Evolutionary conservation across 352 stramenopile genomes (phyloP).

Genomic region (Globisporangium spinosum): DNA sequence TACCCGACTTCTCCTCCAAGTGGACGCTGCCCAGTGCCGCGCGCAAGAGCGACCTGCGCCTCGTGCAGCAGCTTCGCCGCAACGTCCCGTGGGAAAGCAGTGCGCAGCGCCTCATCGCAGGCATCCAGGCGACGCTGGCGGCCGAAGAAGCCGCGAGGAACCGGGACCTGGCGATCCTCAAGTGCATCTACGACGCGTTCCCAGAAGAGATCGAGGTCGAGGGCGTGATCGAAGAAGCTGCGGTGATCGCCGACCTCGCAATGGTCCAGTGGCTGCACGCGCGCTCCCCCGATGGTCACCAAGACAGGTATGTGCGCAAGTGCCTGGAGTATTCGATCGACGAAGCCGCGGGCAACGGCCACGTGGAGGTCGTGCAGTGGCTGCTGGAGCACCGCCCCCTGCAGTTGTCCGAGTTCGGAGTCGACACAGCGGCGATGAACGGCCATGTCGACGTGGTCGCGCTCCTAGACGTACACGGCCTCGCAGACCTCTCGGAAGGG

Average conservation of each 20-base stretch:
- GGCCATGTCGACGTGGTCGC: slow-evolving; percentile 10
- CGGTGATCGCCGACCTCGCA: slow-evolving; percentile 7
- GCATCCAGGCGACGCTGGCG: slow-evolving; percentile 10
- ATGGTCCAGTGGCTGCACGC: slow-evolving; percentile 20
- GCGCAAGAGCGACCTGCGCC: slow-evolving; percentile 11
- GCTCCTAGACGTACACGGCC: background rate
- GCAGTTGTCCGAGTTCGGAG: slow-evolving; percentile 7
- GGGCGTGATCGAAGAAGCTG: slow-evolving; percentile 18
- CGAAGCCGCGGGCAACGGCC: slow-evolving; percentile 19
- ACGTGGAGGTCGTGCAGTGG: slow-evolving; percentile 25
- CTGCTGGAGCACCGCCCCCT: slow-evolving; percentile 11
- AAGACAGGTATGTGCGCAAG: background rate
- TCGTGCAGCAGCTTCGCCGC: background rate
- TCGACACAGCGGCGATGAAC: slow-evolving; percentile 13
- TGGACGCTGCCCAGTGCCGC: slow-evolving; percentile 19
- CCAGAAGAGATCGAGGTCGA: slow-evolving; percentile 12
- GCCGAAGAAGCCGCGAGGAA: slow-evolving; percentile 10
- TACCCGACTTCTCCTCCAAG: slow-evolving; percentile 24
- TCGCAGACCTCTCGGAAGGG: background rate
- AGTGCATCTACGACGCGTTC: slow-evolving; percentile 7
- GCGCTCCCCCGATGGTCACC: background rate
- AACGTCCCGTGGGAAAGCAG: background rate
- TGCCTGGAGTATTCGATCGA: slow-evolving; percentile 18
- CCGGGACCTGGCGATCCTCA: slow-evolving; percentile 5
- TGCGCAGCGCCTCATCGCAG: background rate